Percentiles rank a stretch among this genome's conserved stretches.
These are phyloP conservation scores for Saitozyma podzolica DNA, from an alignment of 768 basidiomycete species.

Conservation along the genomic window DNA sequence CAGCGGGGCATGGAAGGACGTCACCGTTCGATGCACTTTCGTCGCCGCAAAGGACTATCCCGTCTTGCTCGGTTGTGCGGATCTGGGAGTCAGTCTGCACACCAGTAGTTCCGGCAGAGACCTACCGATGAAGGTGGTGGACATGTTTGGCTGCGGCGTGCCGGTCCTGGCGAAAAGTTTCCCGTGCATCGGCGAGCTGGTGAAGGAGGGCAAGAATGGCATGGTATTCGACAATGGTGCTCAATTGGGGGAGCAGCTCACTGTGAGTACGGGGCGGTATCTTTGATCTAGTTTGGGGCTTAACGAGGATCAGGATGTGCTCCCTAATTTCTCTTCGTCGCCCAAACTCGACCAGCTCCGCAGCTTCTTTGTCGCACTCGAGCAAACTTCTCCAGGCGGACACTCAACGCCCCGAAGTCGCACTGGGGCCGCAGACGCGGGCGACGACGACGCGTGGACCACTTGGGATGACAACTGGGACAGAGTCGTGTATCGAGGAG, in stretches of 20 bases:
- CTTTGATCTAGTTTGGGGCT: background rate
- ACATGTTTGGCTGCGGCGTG: constrained; percentile 97
- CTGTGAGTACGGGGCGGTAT: constrained; percentile 30
- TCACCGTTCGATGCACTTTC: constrained; percentile 63
- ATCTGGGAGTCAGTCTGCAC: constrained; percentile 88
- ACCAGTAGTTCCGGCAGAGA: constrained; percentile 86
- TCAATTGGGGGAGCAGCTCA: constrained; percentile 69
- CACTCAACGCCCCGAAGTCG: background rate
- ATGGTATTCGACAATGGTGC: constrained; percentile 68
- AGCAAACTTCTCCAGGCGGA: background rate
- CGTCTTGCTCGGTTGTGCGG: constrained; percentile 78
- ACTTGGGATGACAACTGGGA: constrained; percentile 89
- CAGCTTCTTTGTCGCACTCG: constrained; percentile 55
- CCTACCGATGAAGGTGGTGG: constrained; percentile 98
- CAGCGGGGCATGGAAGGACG: constrained; percentile 60
- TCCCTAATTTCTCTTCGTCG: constrained; percentile 65
- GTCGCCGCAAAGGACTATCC: constrained; percentile 89
- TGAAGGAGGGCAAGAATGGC: constrained; percentile 81
- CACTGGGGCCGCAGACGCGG: constrained; percentile 19
- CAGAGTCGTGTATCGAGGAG: constrained; percentile 55
- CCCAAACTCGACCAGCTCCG: constrained; percentile 60
- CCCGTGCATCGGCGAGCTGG: constrained; percentile 79
- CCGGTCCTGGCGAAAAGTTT: constrained; percentile 91
- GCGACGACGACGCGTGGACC: constrained; percentile 61
- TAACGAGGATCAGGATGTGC: constrained; percentile 56